Base-by-base conservation (phyloP, 2,329 filamentous ascomycete species). In the Sporothrix sp. region DNA sequence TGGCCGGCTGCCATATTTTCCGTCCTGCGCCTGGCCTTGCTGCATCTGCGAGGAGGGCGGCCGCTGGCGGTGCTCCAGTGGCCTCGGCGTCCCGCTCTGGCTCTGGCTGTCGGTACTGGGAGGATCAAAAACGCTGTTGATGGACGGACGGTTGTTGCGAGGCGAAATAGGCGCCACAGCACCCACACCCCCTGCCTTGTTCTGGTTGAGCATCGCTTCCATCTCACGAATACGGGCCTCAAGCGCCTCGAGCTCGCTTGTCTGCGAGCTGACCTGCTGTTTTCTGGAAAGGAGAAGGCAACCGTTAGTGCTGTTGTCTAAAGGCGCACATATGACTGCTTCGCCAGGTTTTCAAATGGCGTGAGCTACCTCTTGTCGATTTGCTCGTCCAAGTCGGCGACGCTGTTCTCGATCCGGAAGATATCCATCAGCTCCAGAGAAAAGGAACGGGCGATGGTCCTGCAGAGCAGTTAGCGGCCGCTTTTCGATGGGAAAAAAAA, bases 381-480 rank as follows among this genome's bases (percentile, higher is more conserved):
- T 58, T 85, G 79, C 64, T 84, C 75, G 61, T 85, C 80, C 32
- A 95, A 75, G 55, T 84, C 78, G 61, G 84, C 79, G 52, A 93
- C 64, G 59, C 83, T 84, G 66, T 82, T 84, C 59, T 93, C 87
- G 63, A 96, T 82, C 62, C 85, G 84, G 72, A 96, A 96, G 59
- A 94, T 84, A 64, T 88, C 84, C 72, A 91, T 85, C 54, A 96
- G 75, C 65, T 91, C 87, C 39, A 81, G 74, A 53, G 88, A 91
- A 70, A 96, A 95, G 63, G 85, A 87, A 60, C 81, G 84, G 49
- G 89, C 90, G 68, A 95, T 82, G 54, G 87, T 93, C 57, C 90
- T 95, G n/a, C 7, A 11, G 32, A 7, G n/a, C n/a, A n/a, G 40
- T 51, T 27, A 51, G 49, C 28, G 7, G 8, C 2, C 10, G 25